Conservation (phyloP, 2,329 filamentous ascomycete genomes). For the Colletotrichum endophyticum region DNA sequence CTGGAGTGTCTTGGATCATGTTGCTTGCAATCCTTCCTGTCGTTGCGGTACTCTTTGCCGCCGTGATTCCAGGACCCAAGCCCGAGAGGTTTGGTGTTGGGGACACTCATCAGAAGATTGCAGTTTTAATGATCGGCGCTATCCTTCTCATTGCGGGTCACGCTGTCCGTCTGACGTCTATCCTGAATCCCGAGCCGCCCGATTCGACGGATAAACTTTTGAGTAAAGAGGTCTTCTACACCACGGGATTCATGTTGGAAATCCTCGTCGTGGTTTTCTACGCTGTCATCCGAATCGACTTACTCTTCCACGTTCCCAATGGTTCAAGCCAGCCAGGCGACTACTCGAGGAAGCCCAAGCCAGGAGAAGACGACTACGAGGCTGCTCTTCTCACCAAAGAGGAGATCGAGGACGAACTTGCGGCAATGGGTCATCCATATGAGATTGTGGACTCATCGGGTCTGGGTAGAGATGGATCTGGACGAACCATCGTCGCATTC, state of each 20-base stretch:
- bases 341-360: slow-evolving; percentile 51
- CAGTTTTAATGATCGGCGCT: slow-evolving; percentile 29
- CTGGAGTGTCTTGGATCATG: slow-evolving; percentile 27
- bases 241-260: slow-evolving; percentile 37
- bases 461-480: slow-evolving; percentile 2
- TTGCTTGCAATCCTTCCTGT: slow-evolving; percentile 25
- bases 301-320: slow-evolving; percentile 34
- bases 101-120: slow-evolving; percentile 30
- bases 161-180: slow-evolving; percentile 26
- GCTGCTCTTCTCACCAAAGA: slow-evolving; percentile 12
- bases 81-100: slow-evolving; percentile 37
- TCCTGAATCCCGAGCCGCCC: slow-evolving; percentile 26
- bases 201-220: slow-evolving; percentile 30
- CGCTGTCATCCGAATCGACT: slow-evolving; percentile 30
- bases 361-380: slow-evolving; percentile 31
- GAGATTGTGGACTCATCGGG: slow-evolving; percentile 16
- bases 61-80: slow-evolving; percentile 30
- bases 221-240: slow-evolving; percentile 36
- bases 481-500: slow-evolving; percentile 11
- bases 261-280: slow-evolving; percentile 30
- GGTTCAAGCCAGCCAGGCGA: slow-evolving; percentile 29
- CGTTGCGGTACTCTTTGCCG: slow-evolving; percentile 25
- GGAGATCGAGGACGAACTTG: slow-evolving; percentile 9
- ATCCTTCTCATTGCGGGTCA: slow-evolving; percentile 23
- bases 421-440: slow-evolving; percentile 6